Evolutionary conservation across 441 rosid species (phyloP).

Genomic region (Raphanus hybrid): DNA sequence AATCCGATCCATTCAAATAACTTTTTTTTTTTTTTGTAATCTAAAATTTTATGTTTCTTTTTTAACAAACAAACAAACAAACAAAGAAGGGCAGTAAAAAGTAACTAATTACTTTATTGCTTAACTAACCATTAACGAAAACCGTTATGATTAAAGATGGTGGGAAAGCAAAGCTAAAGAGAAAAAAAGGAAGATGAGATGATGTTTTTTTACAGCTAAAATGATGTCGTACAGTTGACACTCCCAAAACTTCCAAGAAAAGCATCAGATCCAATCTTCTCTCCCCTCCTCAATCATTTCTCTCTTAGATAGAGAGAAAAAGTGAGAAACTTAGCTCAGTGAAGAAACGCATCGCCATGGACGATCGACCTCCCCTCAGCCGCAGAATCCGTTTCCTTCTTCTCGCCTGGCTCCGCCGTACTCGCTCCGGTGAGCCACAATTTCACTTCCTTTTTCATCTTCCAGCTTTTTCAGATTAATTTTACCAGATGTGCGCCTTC

Average conservation of each 20-base stretch:
- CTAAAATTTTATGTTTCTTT: background rate
- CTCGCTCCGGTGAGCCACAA: constrained; percentile 59
- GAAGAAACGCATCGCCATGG: constrained; percentile 27
- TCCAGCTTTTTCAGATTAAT: background rate
- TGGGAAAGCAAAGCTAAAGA: background rate
- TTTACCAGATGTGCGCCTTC: background rate
- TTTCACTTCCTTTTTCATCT: background rate
- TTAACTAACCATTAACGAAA: background rate
- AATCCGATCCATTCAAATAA: background rate
- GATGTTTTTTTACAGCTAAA: constrained; percentile 38
- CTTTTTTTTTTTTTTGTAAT: background rate
- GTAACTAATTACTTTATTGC: background rate
- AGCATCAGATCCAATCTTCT: constrained; percentile 39
- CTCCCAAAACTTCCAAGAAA: constrained; percentile 40
- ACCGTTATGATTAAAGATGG: constrained; percentile 29
- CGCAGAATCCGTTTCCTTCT: constrained; percentile 61
- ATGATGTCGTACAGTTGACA: constrained; percentile 38
- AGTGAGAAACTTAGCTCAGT: constrained; percentile 28
- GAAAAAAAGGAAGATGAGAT: background rate
- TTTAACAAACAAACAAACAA: constrained; percentile 10
- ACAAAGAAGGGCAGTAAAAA: background rate
- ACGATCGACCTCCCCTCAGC: constrained; percentile 58
- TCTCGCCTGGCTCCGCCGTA: constrained; percentile 73
- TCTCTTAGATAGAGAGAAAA: constrained; percentile 19
- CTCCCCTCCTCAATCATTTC: constrained; percentile 2